Percentiles rank a stretch among this genome's conserved stretches.
phyloP scores from a whole-genome alignment of 2,329 filamentous ascomycete species.

The Fusarium robinianum region DNA sequence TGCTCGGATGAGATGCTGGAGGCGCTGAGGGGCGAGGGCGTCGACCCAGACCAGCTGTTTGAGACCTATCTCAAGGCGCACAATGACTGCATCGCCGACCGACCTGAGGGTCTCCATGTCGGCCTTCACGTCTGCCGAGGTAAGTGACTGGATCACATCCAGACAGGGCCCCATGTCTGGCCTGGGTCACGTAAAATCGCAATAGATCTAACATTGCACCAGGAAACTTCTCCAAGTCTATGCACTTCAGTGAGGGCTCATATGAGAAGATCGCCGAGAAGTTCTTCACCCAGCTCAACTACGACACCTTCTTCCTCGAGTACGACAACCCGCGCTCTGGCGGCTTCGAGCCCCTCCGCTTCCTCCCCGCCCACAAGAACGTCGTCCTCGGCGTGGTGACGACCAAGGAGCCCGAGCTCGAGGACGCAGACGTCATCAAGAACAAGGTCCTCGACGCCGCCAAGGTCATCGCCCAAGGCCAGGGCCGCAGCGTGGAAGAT shows the following conservation, averaged over 20 bases:
- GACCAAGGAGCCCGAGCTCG: conserved; percentile 62
- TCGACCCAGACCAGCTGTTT: conserved; percentile 66
- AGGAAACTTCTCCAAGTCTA: conserved; percentile 64
- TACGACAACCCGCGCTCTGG: conserved; percentile 65
- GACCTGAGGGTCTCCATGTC: conserved; percentile 69
- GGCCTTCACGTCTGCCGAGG: conserved; percentile 66
- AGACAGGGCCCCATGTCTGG: too few relatives aligned
- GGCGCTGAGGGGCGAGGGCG: conserved; percentile 60
- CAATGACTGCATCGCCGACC: conserved; percentile 67
- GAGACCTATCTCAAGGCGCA: conserved; percentile 74
- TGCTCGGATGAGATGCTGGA: conserved; percentile 69
- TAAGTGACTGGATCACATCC: too few relatives aligned
- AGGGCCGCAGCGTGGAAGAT: conserved; percentile 63
- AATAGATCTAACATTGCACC: conserved; percentile 44
- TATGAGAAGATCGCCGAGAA: conserved; percentile 66
- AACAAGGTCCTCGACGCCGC: conserved; percentile 61
- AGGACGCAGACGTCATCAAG: conserved; percentile 60
- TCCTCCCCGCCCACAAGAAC: conserved; percentile 64
- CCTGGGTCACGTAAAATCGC: too few relatives aligned
- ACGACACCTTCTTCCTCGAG: conserved; percentile 65
- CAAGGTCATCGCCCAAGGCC: conserved; percentile 68
- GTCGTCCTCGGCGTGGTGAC: conserved; percentile 65
- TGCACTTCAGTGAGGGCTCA: conserved; percentile 66
- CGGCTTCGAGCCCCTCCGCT: conserved; percentile 64
- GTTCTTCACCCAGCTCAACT: conserved; percentile 62